Evolutionary conservation across 2,329 filamentous ascomycete genomes (phyloP).

Genomic region (Geoglossum cookeanum): DNA sequence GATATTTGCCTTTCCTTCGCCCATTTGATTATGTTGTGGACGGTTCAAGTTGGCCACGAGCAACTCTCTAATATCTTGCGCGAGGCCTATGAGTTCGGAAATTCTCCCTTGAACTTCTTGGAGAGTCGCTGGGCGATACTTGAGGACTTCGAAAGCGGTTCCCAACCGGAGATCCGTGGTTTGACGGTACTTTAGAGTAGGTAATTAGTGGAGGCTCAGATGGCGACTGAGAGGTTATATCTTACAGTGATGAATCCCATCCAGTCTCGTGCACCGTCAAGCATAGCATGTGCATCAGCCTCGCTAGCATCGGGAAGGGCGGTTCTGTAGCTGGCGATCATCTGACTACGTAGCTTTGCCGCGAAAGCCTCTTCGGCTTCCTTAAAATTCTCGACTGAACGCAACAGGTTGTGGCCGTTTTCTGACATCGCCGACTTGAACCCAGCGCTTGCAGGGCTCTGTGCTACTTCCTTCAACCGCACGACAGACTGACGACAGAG

Average conservation of each 20-base stretch:
- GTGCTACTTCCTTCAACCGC: background rate
- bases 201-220: background rate
- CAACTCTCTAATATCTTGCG: background rate
- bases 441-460: background rate
- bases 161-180: background rate
- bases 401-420: background rate
- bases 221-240: background rate
- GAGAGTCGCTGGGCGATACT: background rate
- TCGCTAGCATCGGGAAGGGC: background rate
- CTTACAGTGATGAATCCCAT: background rate
- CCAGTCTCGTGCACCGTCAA: background rate
- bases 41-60: background rate
- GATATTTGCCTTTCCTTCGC: background rate
- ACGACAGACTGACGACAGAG: background rate
- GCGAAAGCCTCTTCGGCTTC: background rate
- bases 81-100: background rate
- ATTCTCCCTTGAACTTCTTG: slow-evolving; percentile 1
- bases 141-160: background rate
- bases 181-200: background rate
- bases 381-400: background rate
- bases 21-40: background rate
- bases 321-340: background rate
- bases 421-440: background rate
- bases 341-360: background rate
- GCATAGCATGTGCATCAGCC: background rate